Evolutionary conservation across 768 basidiomycete species (phyloP).

Genomic region (Suillus paluster): DNA sequence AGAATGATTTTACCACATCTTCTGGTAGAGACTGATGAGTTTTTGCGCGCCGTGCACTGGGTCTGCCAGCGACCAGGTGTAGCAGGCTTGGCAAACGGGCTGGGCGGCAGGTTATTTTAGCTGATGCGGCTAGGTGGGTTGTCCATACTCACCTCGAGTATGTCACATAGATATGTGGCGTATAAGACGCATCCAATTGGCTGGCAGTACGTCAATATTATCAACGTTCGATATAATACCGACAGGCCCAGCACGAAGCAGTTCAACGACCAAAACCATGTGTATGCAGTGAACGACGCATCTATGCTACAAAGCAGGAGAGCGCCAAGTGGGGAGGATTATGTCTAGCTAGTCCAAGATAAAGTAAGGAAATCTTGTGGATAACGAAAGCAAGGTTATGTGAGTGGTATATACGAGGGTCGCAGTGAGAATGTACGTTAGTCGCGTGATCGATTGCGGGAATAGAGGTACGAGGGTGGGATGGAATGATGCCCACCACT

Average conservation of each 20-base stretch:
- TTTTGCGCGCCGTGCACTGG: not conserved
- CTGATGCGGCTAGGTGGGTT: not conserved
- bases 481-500: not conserved
- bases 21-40: not conserved
- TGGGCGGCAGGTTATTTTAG: not conserved
- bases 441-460: not conserved
- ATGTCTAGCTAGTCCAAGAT: not conserved
- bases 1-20: not conserved
- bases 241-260: not conserved
- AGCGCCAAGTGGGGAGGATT: not conserved
- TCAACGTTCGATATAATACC: not conserved
- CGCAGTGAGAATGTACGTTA: not conserved
- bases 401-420: not conserved
- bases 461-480: not conserved
- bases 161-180: not conserved
- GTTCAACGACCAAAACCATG: not conserved
- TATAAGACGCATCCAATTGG: not conserved
- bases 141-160: not conserved
- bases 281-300: not conserved
- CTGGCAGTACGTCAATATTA: not conserved
- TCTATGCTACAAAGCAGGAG: not conserved
- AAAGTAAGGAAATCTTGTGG: not conserved
- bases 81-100: not conserved
- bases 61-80: not conserved
- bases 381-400: not conserved